Conservation (phyloP, 108 stramenopile species). For the Mediolabrus comicus region DNA sequence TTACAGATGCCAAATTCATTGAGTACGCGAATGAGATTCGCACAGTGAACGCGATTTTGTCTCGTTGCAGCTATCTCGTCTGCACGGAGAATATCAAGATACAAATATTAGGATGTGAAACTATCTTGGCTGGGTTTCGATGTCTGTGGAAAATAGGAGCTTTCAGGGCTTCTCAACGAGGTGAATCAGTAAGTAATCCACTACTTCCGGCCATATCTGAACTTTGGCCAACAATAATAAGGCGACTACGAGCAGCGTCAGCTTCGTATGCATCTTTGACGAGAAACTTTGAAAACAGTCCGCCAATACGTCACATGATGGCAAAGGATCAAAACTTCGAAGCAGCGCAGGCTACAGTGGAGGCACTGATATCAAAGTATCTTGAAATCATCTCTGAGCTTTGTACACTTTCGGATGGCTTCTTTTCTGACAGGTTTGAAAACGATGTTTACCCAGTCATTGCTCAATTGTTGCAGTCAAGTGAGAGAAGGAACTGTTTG, state of each 20-base stretch:
- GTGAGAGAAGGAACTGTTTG: neutral
- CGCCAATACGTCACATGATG: conserved; percentile 23
- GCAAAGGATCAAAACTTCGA: conserved; percentile 21
- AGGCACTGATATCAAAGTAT: conserved; percentile 27
- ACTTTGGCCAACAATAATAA: conserved; percentile 45
- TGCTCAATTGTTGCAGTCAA: conserved; percentile 18
- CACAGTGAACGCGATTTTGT: conserved; percentile 30
- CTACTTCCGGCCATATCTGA: conserved; percentile 39
- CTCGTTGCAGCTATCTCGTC: conserved; percentile 42
- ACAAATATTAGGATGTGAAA: conserved; percentile 41
- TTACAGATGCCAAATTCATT: neutral
- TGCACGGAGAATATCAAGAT: conserved; percentile 37
- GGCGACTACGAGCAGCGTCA: conserved; percentile 29
- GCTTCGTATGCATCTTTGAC: conserved; percentile 3
- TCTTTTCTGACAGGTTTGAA: conserved; percentile 45
- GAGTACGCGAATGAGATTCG: conserved; percentile 21
- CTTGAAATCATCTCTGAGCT: conserved; percentile 36
- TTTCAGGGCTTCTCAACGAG: conserved; percentile 1
- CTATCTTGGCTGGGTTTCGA: conserved; percentile 31
- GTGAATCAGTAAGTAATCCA: conserved; percentile 32
- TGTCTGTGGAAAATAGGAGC: conserved; percentile 39
- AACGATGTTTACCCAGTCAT: conserved; percentile 45
- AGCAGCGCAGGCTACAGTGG: conserved; percentile 8
- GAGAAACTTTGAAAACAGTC: conserved; percentile 14
- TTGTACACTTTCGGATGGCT: conserved; percentile 35